phyloP scores from a whole-genome alignment of 129 eudicot species.

The Erigeron canadensis region DNA sequence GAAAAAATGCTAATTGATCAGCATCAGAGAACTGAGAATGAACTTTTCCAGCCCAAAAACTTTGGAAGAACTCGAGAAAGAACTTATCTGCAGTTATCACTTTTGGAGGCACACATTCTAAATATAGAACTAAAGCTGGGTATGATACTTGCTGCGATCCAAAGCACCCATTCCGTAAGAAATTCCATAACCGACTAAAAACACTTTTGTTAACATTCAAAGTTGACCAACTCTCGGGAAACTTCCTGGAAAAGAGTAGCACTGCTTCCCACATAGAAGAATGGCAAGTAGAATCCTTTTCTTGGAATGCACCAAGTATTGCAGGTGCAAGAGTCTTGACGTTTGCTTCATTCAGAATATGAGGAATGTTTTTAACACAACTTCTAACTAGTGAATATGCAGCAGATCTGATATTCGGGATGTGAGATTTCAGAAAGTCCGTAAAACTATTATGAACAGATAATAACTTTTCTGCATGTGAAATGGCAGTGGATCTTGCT shows the following conservation, averaged over 20 bases:
- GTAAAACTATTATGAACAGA: conserved; percentile 56
- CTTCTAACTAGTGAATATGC: conserved; percentile 69
- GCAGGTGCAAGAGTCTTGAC: conserved; percentile 57
- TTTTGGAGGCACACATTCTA: conserved; percentile 66
- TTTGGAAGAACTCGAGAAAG: conserved; percentile 66
- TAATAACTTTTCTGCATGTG: conserved; percentile 62
- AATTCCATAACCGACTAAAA: conserved; percentile 59
- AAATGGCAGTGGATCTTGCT: conserved; percentile 60
- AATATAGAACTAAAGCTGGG: conserved; percentile 66
- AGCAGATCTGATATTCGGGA: conserved; percentile 69
- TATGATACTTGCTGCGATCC: conserved; percentile 95
- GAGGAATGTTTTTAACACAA: conserved; percentile 62
- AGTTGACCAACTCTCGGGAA: conserved; percentile 71
- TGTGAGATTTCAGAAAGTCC: conserved; percentile 67
- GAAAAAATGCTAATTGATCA: conserved; percentile 57
- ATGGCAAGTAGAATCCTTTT: conserved; percentile 79
- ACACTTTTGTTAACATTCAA: conserved; percentile 60
- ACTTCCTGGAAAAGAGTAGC: conserved; percentile 51
- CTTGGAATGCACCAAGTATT: conserved; percentile 86
- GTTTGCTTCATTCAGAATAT: conserved; percentile 52
- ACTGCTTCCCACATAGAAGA: conserved; percentile 88
- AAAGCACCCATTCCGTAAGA: conserved; percentile 81
- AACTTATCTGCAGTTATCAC: conserved; percentile 49
- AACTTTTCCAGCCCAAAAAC: conserved; percentile 82
- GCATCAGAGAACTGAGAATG: conserved; percentile 43